Percentiles rank a stretch among this genome's conserved stretches.
Conservation (phyloP, 2,329 filamentous ascomycete species). For the Metarhizium rileyi region DNA sequence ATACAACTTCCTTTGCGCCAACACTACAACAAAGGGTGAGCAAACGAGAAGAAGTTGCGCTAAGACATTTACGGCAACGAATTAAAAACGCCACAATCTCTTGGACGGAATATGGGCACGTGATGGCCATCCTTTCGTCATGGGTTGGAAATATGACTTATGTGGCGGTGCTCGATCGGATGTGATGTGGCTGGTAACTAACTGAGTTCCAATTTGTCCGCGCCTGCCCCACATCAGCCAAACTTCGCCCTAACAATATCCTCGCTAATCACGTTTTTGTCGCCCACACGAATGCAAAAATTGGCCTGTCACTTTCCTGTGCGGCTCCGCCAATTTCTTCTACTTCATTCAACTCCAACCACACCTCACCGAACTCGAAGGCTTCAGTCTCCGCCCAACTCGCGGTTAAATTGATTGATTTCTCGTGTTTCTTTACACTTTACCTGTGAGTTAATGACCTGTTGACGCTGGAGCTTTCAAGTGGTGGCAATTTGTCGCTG, state of each 20-base stretch:
- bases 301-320: constrained; percentile 15
- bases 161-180: constrained; percentile 5
- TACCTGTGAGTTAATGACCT: constrained; percentile 23
- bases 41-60: neutral
- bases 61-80: neutral
- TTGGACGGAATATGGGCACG: neutral
- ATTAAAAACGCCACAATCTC: constrained; percentile 3
- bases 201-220: neutral
- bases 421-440: constrained; percentile 61
- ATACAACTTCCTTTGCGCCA: too few species aligned
- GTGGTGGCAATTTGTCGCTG: neutral
- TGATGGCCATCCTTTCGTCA: neutral
- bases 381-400: constrained; percentile 96
- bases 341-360: constrained; percentile 15
- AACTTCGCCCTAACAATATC: constrained; percentile 15
- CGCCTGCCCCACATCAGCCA: neutral
- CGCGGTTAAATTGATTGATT: constrained; percentile 99
- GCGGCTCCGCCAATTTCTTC: constrained; percentile 19
- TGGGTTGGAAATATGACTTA: neutral
- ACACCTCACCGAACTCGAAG: constrained; percentile 68
- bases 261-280: constrained; percentile 19
- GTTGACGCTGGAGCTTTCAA: neutral
- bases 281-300: constrained; percentile 25
- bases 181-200: neutral
- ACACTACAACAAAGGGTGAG: too few species aligned